Evolutionary conservation across 176 grass and related monocot genomes (phyloP).

Genomic region (Triticum aestivum): DNA sequence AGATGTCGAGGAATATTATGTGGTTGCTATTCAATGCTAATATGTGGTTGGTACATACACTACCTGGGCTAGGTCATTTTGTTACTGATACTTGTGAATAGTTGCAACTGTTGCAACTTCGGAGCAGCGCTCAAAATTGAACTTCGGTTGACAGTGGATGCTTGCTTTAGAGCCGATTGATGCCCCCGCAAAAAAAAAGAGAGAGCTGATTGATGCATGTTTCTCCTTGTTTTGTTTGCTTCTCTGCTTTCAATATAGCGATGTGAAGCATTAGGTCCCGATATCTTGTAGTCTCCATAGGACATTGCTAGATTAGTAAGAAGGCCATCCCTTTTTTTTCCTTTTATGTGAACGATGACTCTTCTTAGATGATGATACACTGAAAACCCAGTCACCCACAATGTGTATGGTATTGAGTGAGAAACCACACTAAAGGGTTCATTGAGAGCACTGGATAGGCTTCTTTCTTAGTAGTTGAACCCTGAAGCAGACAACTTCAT

Average conservation of each 20-base stretch:
- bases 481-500: background rate
- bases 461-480: background rate
- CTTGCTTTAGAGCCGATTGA: background rate
- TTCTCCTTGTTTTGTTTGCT: too few relatives aligned
- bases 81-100: background rate
- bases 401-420: background rate
- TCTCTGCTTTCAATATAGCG: too few relatives aligned
- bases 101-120: background rate
- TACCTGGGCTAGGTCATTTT: background rate
- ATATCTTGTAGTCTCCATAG: too few relatives aligned
- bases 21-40: background rate
- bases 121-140: background rate
- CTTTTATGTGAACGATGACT: background rate
- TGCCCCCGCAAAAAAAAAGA: too few relatives aligned
- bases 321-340: background rate
- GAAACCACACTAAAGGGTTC: background rate
- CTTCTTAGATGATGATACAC: background rate
- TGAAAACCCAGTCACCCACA: background rate
- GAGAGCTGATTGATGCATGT: too few relatives aligned
- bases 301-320: background rate
- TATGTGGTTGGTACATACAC: background rate
- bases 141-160: background rate
- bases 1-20: conserved; percentile 12
- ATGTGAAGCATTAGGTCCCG: too few relatives aligned
- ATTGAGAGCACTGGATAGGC: background rate